Conservation (phyloP, 306 rosid genomes). For the Arachis stenosperma region DNA sequence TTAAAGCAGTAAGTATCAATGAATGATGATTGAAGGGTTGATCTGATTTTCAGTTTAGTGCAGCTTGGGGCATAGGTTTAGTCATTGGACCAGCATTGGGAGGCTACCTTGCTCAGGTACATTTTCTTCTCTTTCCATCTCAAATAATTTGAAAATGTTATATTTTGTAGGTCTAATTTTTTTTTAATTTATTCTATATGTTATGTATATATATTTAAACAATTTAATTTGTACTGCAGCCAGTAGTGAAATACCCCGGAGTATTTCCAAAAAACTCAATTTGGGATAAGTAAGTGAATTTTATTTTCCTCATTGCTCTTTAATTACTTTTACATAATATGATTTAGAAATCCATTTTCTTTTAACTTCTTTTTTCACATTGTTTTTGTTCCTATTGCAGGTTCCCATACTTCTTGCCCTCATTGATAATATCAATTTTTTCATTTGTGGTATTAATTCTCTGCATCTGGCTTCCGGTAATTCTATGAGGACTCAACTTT, state of each 20-base stretch:
- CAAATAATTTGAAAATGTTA: not conserved
- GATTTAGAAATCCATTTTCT: not conserved
- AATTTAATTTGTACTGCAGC: constrained; percentile 41
- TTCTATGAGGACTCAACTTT: not conserved
- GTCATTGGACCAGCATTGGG: constrained; percentile 73
- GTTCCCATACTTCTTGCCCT: constrained; percentile 41
- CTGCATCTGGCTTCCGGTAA: constrained; percentile 35
- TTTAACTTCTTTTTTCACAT: not conserved
- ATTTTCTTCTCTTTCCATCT: not conserved
- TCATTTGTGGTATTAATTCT: constrained; percentile 9
- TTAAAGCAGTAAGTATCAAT: too few relatives aligned
- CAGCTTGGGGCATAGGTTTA: constrained; percentile 68
- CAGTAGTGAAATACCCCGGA: constrained; percentile 64
- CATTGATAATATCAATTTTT: constrained; percentile 15
- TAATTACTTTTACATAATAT: not conserved
- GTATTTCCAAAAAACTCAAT: constrained; percentile 55
- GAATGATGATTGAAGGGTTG: constrained; percentile 3
- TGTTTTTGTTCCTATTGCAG: constrained; percentile 5
- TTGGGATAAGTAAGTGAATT: constrained; percentile 60
- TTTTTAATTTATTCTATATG: too few relatives aligned
- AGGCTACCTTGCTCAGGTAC: constrained; percentile 73
- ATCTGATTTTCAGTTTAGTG: constrained; percentile 55
- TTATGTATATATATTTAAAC: too few relatives aligned
- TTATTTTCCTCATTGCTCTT: not conserved
- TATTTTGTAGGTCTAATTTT: too few relatives aligned